A percentile compares a stretch with the other conserved stretches of the same genome.
Evolutionary conservation across 139 green algal genomes (phyloP).

Genomic region (Chara braunii): DNA sequence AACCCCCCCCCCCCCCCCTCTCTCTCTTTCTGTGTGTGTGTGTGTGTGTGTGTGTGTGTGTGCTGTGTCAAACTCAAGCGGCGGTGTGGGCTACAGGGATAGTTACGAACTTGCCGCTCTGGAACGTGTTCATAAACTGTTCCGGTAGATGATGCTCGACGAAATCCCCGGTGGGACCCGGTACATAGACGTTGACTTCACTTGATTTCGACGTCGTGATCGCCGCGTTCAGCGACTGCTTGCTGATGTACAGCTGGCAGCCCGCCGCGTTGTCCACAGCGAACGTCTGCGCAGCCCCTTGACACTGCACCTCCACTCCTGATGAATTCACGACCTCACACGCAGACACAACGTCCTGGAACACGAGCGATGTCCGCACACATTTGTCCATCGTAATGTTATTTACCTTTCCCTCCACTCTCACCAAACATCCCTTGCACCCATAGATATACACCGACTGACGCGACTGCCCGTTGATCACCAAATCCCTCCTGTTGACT

Average conservation of each 20-base stretch:
- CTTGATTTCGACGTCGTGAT: constrained; percentile 79
- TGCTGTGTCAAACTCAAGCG: too few species aligned
- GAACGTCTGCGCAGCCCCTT: constrained; percentile 67
- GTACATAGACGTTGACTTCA: constrained; percentile 69
- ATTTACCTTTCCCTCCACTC: constrained; percentile 79
- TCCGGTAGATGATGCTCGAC: constrained; percentile 37
- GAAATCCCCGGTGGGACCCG: constrained; percentile 38
- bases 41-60: too few species aligned
- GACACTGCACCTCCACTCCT: constrained; percentile 60
- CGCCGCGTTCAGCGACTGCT: constrained; percentile 36
- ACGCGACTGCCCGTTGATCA: constrained; percentile 60
- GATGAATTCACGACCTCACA: constrained; percentile 83
- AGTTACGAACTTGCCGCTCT: constrained; percentile 30
- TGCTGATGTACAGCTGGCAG: constrained; percentile 68
- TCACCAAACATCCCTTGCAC: constrained; percentile 60
- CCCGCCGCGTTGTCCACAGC: constrained; percentile 85
- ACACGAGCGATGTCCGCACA: constrained; percentile 68
- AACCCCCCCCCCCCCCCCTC: too few species aligned
- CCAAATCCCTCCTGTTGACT: constrained; percentile 56
- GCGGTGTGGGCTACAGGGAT: constrained; percentile 28
- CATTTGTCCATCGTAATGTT: constrained; percentile 87
- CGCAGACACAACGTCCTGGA: constrained; percentile 62
- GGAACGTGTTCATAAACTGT: constrained; percentile 27
- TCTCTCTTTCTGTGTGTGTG: too few species aligned
- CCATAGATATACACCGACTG: constrained; percentile 87